Percentiles rank a stretch among this genome's conserved stretches.
Evolutionary conservation across 1,139 yeast species (phyloP).

Genomic region (Candida dubliniensis): DNA sequence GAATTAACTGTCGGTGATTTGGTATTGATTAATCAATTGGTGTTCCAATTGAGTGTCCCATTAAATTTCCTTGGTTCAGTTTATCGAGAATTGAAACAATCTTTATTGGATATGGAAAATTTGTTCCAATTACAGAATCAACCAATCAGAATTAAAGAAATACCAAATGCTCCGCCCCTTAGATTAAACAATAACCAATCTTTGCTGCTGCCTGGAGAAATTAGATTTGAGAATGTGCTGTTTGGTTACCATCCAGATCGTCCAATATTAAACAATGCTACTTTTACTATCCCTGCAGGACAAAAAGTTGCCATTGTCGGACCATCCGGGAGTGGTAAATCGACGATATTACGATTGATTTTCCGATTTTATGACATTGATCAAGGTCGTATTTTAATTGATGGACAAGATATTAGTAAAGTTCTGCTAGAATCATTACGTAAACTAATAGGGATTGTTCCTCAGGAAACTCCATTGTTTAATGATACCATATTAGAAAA

Average conservation of each 20-base stretch:
- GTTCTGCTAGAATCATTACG: conserved; percentile 78
- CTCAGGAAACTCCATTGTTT: conserved; percentile 96
- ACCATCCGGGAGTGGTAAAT: conserved; percentile 93
- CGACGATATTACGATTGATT: conserved; percentile 79
- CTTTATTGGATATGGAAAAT: conserved; percentile 90
- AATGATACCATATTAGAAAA: conserved; percentile 89
- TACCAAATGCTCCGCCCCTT: conserved; percentile 62
- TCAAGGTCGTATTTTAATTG: conserved; percentile 75
- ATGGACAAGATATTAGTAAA: conserved; percentile 84
- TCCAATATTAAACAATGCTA: conserved; percentile 77
- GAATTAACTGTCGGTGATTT: conserved; percentile 89
- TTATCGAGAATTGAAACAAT: conserved; percentile 90
- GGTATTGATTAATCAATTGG: conserved; percentile 93
- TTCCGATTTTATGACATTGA: conserved; percentile 88
- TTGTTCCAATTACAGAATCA: conserved; percentile 79
- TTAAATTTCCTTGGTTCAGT: conserved; percentile 92
- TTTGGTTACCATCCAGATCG: conserved; percentile 91
- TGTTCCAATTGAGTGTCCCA: conserved; percentile 93
- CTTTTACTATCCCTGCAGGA: conserved; percentile 89
- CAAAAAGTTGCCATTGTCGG: conserved; percentile 91
- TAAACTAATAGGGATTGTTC: conserved; percentile 82
- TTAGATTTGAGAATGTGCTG: conserved; percentile 84
- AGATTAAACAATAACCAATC: conserved; percentile 37
- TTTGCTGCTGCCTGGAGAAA: conserved; percentile 75
- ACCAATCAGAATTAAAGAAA: conserved; percentile 63